phyloP scores from a whole-genome alignment of 495 filamentous ascomycete species.

The Hypoxylon trugodes region DNA sequence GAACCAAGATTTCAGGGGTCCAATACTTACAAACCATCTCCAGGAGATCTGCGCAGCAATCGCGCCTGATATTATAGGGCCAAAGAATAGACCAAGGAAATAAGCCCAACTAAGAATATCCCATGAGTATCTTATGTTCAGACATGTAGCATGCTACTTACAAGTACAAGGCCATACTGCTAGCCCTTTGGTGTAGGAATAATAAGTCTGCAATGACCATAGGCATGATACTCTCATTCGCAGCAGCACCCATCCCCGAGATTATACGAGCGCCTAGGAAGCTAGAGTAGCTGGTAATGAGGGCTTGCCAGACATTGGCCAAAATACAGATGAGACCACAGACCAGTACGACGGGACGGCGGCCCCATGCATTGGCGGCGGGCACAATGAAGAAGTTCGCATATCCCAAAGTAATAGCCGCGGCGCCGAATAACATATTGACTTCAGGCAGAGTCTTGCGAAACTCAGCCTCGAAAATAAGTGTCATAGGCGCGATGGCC shows the following conservation, averaged over 20 bases:
- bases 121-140: conserved; percentile 20
- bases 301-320: conserved; percentile 67
- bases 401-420: conserved; percentile 69
- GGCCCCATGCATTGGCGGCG: conserved; percentile 64
- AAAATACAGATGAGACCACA: conserved; percentile 64
- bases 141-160: conserved; percentile 39
- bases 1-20: conserved; percentile 59
- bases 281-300: conserved; percentile 63
- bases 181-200: conserved; percentile 70
- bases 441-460: conserved; percentile 60
- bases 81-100: conserved; percentile 55
- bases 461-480: conserved; percentile 64
- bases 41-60: conserved; percentile 66
- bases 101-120: conserved; percentile 43
- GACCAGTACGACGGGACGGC: conserved; percentile 65
- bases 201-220: conserved; percentile 69
- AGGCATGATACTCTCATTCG: conserved; percentile 65
- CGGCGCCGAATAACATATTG: conserved; percentile 63
- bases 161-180: conserved; percentile 71
- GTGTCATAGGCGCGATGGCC: conserved; percentile 66
- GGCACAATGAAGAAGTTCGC: conserved; percentile 73
- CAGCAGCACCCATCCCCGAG: conserved; percentile 68
- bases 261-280: conserved; percentile 70
- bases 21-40: conserved; percentile 48
- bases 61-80: conserved; percentile 66